Conservation (phyloP, 2,329 filamentous ascomycete species). For the Cucurbitaria berberidis region DNA sequence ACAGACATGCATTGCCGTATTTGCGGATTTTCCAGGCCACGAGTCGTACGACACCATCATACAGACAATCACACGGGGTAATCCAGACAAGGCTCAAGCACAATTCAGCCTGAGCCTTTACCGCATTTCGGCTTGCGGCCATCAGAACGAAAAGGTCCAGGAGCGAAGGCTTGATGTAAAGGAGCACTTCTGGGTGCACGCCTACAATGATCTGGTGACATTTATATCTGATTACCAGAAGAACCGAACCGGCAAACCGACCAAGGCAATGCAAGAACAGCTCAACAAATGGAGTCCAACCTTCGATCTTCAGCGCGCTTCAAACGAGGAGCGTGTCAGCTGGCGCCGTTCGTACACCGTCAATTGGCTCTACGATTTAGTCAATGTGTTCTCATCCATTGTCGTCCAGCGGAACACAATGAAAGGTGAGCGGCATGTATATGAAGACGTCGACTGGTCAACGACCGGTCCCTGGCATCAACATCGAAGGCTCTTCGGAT, state of each 20-base stretch:
- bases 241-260: slow-evolving; percentile 55
- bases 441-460: slow-evolving; percentile 54
- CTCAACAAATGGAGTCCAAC: slow-evolving; percentile 53
- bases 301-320: slow-evolving; percentile 49
- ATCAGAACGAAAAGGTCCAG: slow-evolving; percentile 17
- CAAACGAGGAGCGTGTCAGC: slow-evolving; percentile 48
- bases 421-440: slow-evolving; percentile 42
- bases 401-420: slow-evolving; percentile 50
- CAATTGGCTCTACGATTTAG: slow-evolving; percentile 60
- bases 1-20: slow-evolving; percentile 48
- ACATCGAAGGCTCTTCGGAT: slow-evolving; percentile 52
- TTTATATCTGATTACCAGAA: slow-evolving; percentile 57
- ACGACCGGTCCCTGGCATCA: slow-evolving; percentile 46
- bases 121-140: slow-evolving; percentile 14
- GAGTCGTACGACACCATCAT: slow-evolving; percentile 54
- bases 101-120: slow-evolving; percentile 40
- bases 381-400: slow-evolving; percentile 54
- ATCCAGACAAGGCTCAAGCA: slow-evolving; percentile 52
- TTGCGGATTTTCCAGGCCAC: slow-evolving; percentile 55
- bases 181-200: slow-evolving; percentile 54
- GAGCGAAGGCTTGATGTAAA: slow-evolving; percentile 46
- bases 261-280: slow-evolving; percentile 51
- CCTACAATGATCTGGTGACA: slow-evolving; percentile 53
- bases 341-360: slow-evolving; percentile 60
- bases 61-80: slow-evolving; percentile 50